These are phyloP conservation scores for Hylodesmum podocarpum DNA, from an alignment of 306 rosid genomes.

Conservation along the genomic window DNA sequence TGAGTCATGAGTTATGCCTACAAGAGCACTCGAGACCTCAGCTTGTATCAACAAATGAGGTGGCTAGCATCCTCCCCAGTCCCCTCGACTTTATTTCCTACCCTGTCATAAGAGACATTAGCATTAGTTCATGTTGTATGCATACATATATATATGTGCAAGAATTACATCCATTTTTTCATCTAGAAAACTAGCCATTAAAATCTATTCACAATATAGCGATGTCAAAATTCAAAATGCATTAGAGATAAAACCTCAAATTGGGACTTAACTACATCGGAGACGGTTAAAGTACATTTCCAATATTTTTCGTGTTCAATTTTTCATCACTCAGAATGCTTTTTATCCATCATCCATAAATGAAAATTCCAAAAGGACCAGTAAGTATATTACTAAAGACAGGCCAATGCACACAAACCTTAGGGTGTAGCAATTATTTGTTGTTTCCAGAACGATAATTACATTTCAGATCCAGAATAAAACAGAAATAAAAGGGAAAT, in stretches of 20 bases:
- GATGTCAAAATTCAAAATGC: constrained; percentile 4
- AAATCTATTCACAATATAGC: neutral
- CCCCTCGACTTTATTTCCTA: constrained; percentile 44
- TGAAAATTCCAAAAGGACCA: neutral
- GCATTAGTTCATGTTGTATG: neutral
- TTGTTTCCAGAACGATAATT: neutral
- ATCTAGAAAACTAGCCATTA: neutral
- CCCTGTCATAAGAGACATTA: constrained; percentile 45
- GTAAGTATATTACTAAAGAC: neutral
- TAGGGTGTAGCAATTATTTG: neutral
- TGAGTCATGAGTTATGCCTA: constrained; percentile 35
- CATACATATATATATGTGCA: neutral
- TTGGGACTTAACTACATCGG: neutral
- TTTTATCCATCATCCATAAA: neutral
- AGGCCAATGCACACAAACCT: neutral
- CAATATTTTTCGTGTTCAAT: neutral
- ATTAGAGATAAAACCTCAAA: constrained; percentile 1
- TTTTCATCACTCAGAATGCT: neutral
- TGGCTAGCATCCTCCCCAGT: constrained; percentile 26
- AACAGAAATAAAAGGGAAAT: neutral
- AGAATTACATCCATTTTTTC: neutral
- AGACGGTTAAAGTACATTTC: neutral
- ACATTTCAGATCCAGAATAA: neutral
- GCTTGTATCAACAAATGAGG: constrained; percentile 22
- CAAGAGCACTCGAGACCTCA: constrained; percentile 25